Conservation (phyloP, 352 stramenopile genomes). For the Albugo candida region DNA sequence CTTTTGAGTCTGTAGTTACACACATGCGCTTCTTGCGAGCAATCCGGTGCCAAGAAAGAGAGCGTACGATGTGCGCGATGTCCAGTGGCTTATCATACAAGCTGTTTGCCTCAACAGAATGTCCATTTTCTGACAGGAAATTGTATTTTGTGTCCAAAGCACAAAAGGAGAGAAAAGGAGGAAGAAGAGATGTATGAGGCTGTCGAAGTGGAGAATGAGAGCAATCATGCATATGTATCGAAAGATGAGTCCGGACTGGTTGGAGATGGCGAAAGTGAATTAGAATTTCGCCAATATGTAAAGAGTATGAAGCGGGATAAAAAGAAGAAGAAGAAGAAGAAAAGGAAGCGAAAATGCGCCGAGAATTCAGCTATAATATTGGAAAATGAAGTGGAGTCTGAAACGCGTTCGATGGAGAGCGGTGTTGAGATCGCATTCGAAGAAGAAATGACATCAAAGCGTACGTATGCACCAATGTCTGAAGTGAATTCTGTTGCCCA, state of each 20-base stretch:
- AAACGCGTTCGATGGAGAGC: no score
- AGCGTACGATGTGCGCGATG: slow-evolving; percentile 54
- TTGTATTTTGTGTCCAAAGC: slow-evolving; percentile 56
- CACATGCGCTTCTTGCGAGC: slow-evolving; percentile 53
- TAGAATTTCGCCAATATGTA: neutral
- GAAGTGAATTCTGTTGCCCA: no score
- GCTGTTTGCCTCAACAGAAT: slow-evolving; percentile 38
- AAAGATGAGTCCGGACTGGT: slow-evolving; percentile 18
- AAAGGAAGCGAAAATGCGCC: slow-evolving; percentile 13
- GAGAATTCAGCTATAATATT: neutral
- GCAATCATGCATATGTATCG: no score
- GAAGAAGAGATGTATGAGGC: slow-evolving; percentile 2
- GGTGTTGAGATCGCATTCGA: no score
- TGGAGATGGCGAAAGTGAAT: neutral
- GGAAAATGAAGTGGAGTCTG: neutral
- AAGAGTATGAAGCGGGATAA: no score
- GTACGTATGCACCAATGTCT: no score
- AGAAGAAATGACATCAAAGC: no score
- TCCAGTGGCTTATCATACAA: slow-evolving; percentile 60
- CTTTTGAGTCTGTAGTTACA: slow-evolving; percentile 19
- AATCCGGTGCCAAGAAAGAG: slow-evolving; percentile 59
- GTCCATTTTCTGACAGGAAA: slow-evolving; percentile 37
- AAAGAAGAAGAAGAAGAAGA: slow-evolving; percentile 24
- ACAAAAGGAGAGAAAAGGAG: slow-evolving; percentile 29
- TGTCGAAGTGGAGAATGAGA: slow-evolving; percentile 9